phyloP scores from a whole-genome alignment of 768 basidiomycete species.

The Roridomyces roridus region DNA sequence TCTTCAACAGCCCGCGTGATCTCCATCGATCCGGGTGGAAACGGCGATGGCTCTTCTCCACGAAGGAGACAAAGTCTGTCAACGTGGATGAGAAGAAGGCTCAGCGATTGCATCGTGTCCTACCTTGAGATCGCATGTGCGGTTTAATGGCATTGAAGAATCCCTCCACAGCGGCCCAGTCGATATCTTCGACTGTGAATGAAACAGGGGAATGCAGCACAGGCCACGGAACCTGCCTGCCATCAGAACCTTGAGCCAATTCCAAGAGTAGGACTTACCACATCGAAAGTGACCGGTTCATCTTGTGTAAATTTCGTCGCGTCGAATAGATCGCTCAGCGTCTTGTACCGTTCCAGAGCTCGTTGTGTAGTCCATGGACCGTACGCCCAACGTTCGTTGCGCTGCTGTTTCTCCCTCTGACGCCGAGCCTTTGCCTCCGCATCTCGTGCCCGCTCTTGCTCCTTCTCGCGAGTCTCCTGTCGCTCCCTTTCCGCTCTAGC shows the following conservation, averaged over 20 bases:
- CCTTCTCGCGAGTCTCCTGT: constrained; percentile 30
- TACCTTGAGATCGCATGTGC: constrained; percentile 55
- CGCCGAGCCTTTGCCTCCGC: constrained; percentile 43
- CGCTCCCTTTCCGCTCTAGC: constrained; percentile 28
- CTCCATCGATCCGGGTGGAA: constrained; percentile 88
- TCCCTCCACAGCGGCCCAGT: constrained; percentile 71
- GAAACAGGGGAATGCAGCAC: constrained; percentile 58
- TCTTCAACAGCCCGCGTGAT: constrained; percentile 64
- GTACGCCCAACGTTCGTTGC: constrained; percentile 61
- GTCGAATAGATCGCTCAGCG: constrained; percentile 69
- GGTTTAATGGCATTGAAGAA: constrained; percentile 65
- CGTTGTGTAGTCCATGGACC: constrained; percentile 69
- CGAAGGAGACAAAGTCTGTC: constrained; percentile 62
- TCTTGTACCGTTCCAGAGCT: constrained; percentile 74
- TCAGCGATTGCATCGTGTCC: too few species aligned
- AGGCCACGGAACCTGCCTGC: constrained; percentile 69
- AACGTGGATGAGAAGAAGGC: background rate
- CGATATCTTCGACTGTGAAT: constrained; percentile 68
- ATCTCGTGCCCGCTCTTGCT: constrained; percentile 36
- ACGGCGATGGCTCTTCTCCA: constrained; percentile 73
- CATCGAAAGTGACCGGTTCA: constrained; percentile 61
- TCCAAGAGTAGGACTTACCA: constrained; percentile 22
- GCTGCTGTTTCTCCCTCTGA: constrained; percentile 47
- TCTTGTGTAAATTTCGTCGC: constrained; percentile 57
- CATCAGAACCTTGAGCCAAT: too few species aligned